Evolutionary conservation across 192 early-diverging fungal genomes (phyloP), one percentile per base, ranked within the genome.

Genomic region (Backusella tarrabulga): DNA sequence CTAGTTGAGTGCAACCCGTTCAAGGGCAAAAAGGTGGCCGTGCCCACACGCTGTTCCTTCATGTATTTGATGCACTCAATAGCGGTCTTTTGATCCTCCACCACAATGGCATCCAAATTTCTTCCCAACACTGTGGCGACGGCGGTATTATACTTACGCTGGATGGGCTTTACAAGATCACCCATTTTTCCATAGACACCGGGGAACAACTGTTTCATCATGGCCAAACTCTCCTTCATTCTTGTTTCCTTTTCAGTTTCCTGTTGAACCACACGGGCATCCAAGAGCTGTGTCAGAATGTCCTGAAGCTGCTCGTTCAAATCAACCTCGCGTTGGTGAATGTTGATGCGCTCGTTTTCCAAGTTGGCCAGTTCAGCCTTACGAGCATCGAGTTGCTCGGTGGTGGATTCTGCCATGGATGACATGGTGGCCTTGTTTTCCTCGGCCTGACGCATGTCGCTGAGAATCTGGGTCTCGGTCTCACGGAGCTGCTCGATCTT

Each of bases 11-110:
- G 76, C 19, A 99, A 86, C 4, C 92, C 91, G 69, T 98, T 95
- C 29, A 99, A 85, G 0, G 98, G 98, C 69, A 99, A 81, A 81
- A 99, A 99, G 0, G 96, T 97, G 0, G 94, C 95, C 74, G 94
- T 92, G 1, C 97, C 98, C 0, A 89, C 84, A 17, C 96, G 91
- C 84, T 98, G 95, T 79, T 98, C 97, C 71, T 93, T 86, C 85
- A 99, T 87, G 71, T 97, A 95, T 84, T 90, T 89, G 76, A 99
- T 98, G 78, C 98, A 99, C 73, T 98, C 96, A 56, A 98, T 93
- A 6, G 96, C 98, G 0, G 92, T 97, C 80, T 91, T 88, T 83
- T 98, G 90, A 52, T 87, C 90, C 75, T 98, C 97, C 3, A 99
- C 97, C 3, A 99, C 92, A 75, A 99, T 93, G 5, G 98, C 90